Base-by-base conservation (phyloP, 768 basidiomycete genomes). In the Phylloporus rhodoxanthus region DNA sequence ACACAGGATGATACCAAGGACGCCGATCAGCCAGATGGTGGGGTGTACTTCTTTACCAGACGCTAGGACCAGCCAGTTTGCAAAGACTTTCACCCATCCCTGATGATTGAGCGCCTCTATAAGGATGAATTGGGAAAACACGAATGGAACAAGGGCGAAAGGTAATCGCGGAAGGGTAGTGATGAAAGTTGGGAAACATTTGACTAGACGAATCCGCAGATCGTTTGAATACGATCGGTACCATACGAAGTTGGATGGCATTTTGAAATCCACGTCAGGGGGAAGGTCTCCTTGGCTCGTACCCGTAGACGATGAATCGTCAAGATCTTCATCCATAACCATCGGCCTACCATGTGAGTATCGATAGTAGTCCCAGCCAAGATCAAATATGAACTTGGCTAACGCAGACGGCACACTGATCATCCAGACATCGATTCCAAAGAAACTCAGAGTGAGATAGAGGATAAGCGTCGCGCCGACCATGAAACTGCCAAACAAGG, bases 121-220 rank as follows among this genome's bases (percentile, higher is more conserved):
- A 49, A 98, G 80, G 56, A 97, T 91, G 70, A 98, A 97, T 68
- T 94, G 91, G 1, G 87, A 84, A 63, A 97, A 92, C 0, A 92
- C 89, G 61, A 98, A 98, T 0, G 91, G 91, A 14, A 96, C 72
- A 7, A 96, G 80, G 11, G 81, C 76, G 51, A 92, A 81, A 1
- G 92, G 94, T 0, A 94, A 73, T 17, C 84, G 78, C 0, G 80
- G 76, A 19, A 84, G 69, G 19, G 82, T 79, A 9, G 78, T 78
- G 63, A 77, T 74, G 53, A 86, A 73, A 1, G 87, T 92, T 0
- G 91, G 91, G 64, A 90, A 89, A 38, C 73, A 72, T 19, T 17
- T 49, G 52, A 29, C 70, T 21, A 52, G 51, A n/a, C 14, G n/a
- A 2, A 33, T 8, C 21, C 47, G 37, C 8, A 61, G 29, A 14